These are phyloP conservation scores for Hypericum androsaemum DNA, from an alignment of 345 rosid genomes.

Conservation along the genomic window DNA sequence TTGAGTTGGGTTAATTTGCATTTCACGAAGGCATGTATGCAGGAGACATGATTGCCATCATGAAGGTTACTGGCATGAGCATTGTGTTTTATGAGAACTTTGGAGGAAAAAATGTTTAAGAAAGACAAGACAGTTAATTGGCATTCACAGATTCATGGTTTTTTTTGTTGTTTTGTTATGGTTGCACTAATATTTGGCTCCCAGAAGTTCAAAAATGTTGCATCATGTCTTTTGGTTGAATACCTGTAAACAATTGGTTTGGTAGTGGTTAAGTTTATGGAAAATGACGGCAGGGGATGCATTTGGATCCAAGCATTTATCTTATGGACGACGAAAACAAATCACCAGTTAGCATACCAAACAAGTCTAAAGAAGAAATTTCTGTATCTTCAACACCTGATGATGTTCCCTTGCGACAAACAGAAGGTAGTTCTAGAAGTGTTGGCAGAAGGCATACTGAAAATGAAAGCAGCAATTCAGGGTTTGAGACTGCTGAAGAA, in stretches of 20 bases:
- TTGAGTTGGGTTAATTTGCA: too few species aligned
- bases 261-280: background rate
- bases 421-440: constrained; percentile 22
- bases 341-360: constrained; percentile 33
- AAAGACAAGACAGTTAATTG: too few species aligned
- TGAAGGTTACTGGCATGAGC: too few species aligned
- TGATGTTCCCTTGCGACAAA: constrained; percentile 18
- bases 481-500: constrained; percentile 16
- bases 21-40: too few species aligned
- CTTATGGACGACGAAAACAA: constrained; percentile 84
- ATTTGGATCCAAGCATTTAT: constrained; percentile 97
- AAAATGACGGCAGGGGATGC: constrained; percentile 63
- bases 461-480: constrained; percentile 12
- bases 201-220: too few species aligned
- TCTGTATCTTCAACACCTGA: constrained; percentile 21
- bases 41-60: too few species aligned
- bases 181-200: too few species aligned
- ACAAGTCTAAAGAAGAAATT: constrained; percentile 26
- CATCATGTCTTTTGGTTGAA: background rate
- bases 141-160: too few species aligned
- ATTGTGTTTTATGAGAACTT: too few species aligned
- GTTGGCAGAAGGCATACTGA: constrained; percentile 25
- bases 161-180: too few species aligned
- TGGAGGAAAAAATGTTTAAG: too few species aligned
- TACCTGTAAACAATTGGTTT: background rate